These are phyloP conservation scores for Candida sp. DNA, from an alignment of 1,139 yeast species.

Conservation along the genomic window DNA sequence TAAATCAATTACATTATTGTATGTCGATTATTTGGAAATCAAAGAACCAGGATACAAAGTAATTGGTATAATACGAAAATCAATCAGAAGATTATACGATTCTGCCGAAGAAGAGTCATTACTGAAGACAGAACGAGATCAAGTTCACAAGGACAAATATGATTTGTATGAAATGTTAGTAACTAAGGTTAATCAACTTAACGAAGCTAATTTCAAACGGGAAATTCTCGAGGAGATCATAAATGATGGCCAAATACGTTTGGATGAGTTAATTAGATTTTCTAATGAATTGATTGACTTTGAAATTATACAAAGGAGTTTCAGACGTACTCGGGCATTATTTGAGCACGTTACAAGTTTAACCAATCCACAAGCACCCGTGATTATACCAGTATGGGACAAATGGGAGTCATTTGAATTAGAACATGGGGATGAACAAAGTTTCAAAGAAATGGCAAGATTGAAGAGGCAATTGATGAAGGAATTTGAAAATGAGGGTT, in stretches of 20 bases:
- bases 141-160: constrained; percentile 18
- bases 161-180: constrained; percentile 17
- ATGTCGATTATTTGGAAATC: constrained; percentile 55
- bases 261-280: constrained; percentile 26
- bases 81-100: constrained; percentile 21
- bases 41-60: constrained; percentile 6
- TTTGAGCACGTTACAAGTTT: constrained; percentile 35
- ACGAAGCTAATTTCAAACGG: constrained; percentile 14
- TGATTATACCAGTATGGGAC: constrained; percentile 44
- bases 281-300: constrained; percentile 40
- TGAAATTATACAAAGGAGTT: constrained; percentile 48
- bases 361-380: constrained; percentile 14
- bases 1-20: constrained; percentile 50
- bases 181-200: constrained; percentile 6
- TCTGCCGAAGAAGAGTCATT: neutral
- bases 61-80: constrained; percentile 21
- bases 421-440: constrained; percentile 62
- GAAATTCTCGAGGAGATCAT: constrained; percentile 13
- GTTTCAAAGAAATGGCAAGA: constrained; percentile 73
- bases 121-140: constrained; percentile 8
- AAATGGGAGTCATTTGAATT: constrained; percentile 77
- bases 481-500: constrained; percentile 31
- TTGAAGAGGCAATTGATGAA: constrained; percentile 40
- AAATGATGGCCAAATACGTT: constrained; percentile 20
- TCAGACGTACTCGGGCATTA: constrained; percentile 59